Conservation (phyloP, 1,139 yeast genomes). For the Diutina mesorugosa region DNA sequence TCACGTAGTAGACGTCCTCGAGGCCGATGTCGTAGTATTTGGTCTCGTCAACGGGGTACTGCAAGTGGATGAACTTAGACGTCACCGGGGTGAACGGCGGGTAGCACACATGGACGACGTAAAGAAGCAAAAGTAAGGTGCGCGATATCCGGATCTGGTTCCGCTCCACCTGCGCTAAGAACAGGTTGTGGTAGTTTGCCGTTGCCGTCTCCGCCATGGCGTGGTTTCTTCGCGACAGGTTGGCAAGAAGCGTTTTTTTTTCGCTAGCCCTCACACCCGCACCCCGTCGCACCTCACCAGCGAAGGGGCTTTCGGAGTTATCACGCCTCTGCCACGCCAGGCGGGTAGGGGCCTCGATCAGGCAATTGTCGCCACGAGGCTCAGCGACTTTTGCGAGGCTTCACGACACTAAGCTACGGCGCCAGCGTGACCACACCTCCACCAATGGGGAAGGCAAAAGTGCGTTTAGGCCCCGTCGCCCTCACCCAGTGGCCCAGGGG, state of each 20-base stretch:
- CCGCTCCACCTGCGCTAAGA: slow-evolving; percentile 8
- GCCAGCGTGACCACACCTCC: too few relatives aligned
- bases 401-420: too few relatives aligned
- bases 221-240: neutral
- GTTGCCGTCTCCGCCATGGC: neutral
- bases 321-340: neutral
- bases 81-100: slow-evolving; percentile 11
- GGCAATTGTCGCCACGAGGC: neutral
- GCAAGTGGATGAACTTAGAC: slow-evolving; percentile 35
- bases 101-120: slow-evolving; percentile 14
- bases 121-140: slow-evolving; percentile 15
- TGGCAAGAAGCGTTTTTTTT: neutral
- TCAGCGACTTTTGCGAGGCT: neutral
- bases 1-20: slow-evolving; percentile 44
- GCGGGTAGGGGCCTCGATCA: neutral
- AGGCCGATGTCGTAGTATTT: slow-evolving; percentile 39
- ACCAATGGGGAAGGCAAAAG: too few relatives aligned
- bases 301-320: neutral
- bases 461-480: too few relatives aligned
- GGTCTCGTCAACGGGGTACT: slow-evolving; percentile 23
- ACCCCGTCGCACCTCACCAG: neutral
- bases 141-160: slow-evolving; percentile 27
- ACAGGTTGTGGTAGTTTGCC: slow-evolving; percentile 1
- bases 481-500: too few relatives aligned
- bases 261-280: neutral